Evolutionary conservation across 192 early-diverging fungal species (phyloP).

Genomic region (Backusella tarrabulga): DNA sequence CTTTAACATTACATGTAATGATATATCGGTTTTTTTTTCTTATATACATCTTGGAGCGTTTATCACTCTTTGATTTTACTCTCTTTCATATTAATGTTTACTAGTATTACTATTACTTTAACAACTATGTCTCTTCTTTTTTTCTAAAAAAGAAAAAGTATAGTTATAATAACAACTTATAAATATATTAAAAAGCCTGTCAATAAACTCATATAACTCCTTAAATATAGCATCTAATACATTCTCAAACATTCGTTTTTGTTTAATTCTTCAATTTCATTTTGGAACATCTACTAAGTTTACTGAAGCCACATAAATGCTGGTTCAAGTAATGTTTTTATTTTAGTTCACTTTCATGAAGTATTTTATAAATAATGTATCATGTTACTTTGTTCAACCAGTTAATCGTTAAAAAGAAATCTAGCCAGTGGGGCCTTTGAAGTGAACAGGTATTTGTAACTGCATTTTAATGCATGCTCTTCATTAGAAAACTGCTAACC

Average conservation of each 20-base stretch:
- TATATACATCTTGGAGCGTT: background rate
- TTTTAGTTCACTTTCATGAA: background rate
- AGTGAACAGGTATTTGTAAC: too few relatives aligned
- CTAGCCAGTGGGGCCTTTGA: too few relatives aligned
- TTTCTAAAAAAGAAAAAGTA: background rate
- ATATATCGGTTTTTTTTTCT: background rate
- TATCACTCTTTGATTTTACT: background rate
- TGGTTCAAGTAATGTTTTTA: background rate
- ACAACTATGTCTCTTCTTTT: background rate
- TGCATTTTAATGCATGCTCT: too few relatives aligned
- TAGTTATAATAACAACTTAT: background rate
- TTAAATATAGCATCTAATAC: background rate
- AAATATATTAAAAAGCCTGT: background rate
- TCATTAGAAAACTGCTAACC: too few relatives aligned
- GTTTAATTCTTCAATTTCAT: background rate
- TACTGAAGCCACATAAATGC: background rate
- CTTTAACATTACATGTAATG: constrained; percentile 1
- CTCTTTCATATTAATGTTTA: background rate
- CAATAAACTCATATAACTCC: background rate
- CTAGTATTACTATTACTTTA: background rate
- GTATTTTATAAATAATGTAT: too few relatives aligned
- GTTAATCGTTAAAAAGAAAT: too few relatives aligned
- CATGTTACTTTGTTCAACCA: too few relatives aligned
- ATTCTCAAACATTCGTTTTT: background rate
- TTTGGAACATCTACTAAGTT: background rate